phyloP scores from a whole-genome alignment of 352 stramenopile genomes.

The Phytophthora ohioensis region DNA sequence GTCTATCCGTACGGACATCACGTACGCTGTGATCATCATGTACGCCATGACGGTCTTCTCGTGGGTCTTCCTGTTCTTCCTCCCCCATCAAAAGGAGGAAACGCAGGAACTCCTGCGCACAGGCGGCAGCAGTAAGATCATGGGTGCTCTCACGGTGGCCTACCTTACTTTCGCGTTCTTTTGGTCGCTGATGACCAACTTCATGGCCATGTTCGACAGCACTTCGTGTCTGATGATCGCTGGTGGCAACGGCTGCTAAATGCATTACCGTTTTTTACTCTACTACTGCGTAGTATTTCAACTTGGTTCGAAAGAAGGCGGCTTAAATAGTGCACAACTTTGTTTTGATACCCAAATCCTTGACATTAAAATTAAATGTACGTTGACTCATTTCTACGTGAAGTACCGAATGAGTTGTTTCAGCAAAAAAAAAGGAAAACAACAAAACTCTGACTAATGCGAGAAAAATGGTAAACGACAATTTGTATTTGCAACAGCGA shows the following conservation, averaged over 20 bases:
- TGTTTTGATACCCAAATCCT: slow-evolving; percentile 1
- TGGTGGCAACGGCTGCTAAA: slow-evolving; percentile 44
- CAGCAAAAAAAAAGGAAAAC: too few relatives aligned
- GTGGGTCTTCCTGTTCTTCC: slow-evolving; percentile 43
- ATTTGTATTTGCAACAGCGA: slow-evolving; percentile 3
- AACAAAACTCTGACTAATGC: too few relatives aligned
- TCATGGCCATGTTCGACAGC: slow-evolving; percentile 48
- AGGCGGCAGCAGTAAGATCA: slow-evolving; percentile 41
- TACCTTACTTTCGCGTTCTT: slow-evolving; percentile 39
- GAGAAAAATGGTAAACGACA: background rate
- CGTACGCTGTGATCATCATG: slow-evolving; percentile 47
- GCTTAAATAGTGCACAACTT: slow-evolving; percentile 5
- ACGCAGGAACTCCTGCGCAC: slow-evolving; percentile 39
- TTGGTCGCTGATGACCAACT: slow-evolving; percentile 50
- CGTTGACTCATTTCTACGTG: too few relatives aligned
- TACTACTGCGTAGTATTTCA: background rate
- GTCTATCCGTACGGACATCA: slow-evolving; percentile 42
- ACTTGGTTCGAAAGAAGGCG: slow-evolving; percentile 5
- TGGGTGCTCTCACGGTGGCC: slow-evolving; percentile 36
- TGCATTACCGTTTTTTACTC: background rate
- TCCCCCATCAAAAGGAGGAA: slow-evolving; percentile 48
- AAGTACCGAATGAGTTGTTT: too few relatives aligned
- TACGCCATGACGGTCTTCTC: slow-evolving; percentile 42
- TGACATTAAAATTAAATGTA: background rate
- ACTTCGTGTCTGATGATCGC: slow-evolving; percentile 52